Percentiles rank a stretch among this genome's conserved stretches.
phyloP scores from a whole-genome alignment of 2,329 filamentous ascomycete genomes.

The Trichophyton rubrum region DNA sequence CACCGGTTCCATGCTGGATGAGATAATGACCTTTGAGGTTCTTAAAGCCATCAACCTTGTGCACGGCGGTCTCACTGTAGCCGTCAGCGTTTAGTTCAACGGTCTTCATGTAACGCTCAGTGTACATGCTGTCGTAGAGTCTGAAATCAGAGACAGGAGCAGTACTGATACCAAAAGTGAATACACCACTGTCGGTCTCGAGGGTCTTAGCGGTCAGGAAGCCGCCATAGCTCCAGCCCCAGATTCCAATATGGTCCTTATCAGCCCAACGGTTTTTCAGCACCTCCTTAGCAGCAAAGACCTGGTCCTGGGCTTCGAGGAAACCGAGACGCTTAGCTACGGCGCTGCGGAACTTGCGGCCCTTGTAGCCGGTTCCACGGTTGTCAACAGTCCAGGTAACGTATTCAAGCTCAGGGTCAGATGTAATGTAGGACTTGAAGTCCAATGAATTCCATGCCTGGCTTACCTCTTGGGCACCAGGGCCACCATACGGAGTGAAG shows the following conservation, averaged over 20 bases:
- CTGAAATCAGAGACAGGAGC: slow-evolving; percentile 58
- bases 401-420: slow-evolving; percentile 55
- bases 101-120: slow-evolving; percentile 60
- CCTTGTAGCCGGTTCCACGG: slow-evolving; percentile 53
- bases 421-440: slow-evolving; percentile 53
- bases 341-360: slow-evolving; percentile 48
- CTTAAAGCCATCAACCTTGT: slow-evolving; percentile 48
- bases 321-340: slow-evolving; percentile 50
- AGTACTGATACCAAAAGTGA: slow-evolving; percentile 51
- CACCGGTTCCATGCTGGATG: slow-evolving; percentile 54
- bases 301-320: slow-evolving; percentile 53
- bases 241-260: slow-evolving; percentile 49
- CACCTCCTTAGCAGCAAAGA: slow-evolving; percentile 51
- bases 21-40: slow-evolving; percentile 48
- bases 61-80: slow-evolving; percentile 50
- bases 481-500: slow-evolving; percentile 57
- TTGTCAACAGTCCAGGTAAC: slow-evolving; percentile 57
- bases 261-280: slow-evolving; percentile 44
- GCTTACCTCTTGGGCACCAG: slow-evolving; percentile 48
- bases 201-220: slow-evolving; percentile 55
- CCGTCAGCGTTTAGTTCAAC: slow-evolving; percentile 44
- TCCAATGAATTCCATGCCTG: slow-evolving; percentile 45
- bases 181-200: slow-evolving; percentile 48
- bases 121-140: slow-evolving; percentile 60
- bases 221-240: slow-evolving; percentile 57